Base-by-base conservation (phyloP, 2,329 filamentous ascomycete species). In the Pseudogymnoascus verrucosus region DNA sequence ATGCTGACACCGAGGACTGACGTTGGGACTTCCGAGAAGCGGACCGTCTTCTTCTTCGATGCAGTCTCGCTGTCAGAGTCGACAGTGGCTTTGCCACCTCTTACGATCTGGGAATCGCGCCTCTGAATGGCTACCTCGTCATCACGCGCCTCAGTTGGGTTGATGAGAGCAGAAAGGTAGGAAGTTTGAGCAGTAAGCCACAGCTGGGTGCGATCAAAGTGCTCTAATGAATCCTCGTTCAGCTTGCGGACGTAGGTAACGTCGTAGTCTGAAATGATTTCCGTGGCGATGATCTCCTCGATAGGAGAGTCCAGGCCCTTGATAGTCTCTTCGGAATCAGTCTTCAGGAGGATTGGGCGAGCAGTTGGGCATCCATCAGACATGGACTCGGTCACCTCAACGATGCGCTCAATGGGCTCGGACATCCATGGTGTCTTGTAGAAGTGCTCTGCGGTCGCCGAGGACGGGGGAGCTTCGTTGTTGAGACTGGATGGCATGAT, bases 401-500 rank as follows among this genome's bases (percentile, higher is more conserved):
- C 61, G 37, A 86, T 75, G 69, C 90, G 84, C 31, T 93, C 77
- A 34, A 90, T 80, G 26, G 88, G 79, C 16, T 73, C 74, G 10
- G 76, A 76, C 1, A 77, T 74, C 88, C 92, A 97, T 2, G 93
- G 92, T 28, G 89, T 83, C 67, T 89, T 87, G 77, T 98, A 98
- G 71, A 97, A 98, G 67, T 89, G 86, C 73, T 96, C 91, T 8
- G 93, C 93, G n/a, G 89, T 92, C 31, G 91, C 91, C 1, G 93
- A 96, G 0, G 91, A 93, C 1, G 92, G 92, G 0, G 86, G 85
- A 2, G 78, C 76, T 67, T 80, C 72, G 16, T 81, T 82, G 6
- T 84, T 81, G 11, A 82, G 81, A 19, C 81, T 80, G 68, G 75
- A 78, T 28, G 78, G 77, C 10, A 82, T 80, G 65, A 88, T 78